Conservation (phyloP, 352 stramenopile genomes). For the Thalassiosira oceanica region DNA sequence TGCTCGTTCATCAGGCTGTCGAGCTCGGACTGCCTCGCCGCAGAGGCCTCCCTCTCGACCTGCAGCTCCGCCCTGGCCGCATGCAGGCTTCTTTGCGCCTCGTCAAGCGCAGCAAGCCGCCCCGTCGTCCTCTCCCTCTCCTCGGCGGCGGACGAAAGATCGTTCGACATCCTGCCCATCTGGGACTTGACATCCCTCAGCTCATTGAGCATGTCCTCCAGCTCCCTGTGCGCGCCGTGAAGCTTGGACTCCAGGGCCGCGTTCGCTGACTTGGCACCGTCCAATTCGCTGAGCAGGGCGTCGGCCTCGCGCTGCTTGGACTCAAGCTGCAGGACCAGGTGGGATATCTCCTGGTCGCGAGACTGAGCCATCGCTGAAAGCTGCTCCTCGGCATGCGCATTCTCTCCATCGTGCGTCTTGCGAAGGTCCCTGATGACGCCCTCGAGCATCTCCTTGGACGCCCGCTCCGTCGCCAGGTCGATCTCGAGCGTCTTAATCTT, state of each 20-base stretch:
- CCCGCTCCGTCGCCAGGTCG: slow-evolving; percentile 31
- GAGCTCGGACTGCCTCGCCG: background rate
- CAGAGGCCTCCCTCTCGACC: slow-evolving; percentile 11
- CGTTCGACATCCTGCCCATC: slow-evolving; percentile 10
- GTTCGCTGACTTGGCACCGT: slow-evolving; percentile 1
- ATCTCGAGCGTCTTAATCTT: slow-evolving; percentile 35
- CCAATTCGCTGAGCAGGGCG: slow-evolving; percentile 4
- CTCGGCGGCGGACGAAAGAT: slow-evolving; percentile 17
- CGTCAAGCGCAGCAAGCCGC: background rate
- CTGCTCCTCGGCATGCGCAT: background rate
- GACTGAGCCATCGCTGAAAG: slow-evolving; percentile 3
- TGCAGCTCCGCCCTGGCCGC: slow-evolving; percentile 24
- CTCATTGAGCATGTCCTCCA: slow-evolving; percentile 31
- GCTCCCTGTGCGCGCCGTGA: too few species aligned
- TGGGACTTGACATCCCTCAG: slow-evolving; percentile 13
- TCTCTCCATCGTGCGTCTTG: slow-evolving; percentile 18
- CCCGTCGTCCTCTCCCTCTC: background rate
- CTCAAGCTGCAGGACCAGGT: slow-evolving; percentile 2
- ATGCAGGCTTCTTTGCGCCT: background rate
- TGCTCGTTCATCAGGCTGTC: slow-evolving; percentile 20
- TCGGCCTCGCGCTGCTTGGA: slow-evolving; percentile 19
- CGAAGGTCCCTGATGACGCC: slow-evolving; percentile 17
- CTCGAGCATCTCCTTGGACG: slow-evolving; percentile 33
- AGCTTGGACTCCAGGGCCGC: too few species aligned
- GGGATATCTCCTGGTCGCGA: slow-evolving; percentile 15